Evolutionary conservation across 371 early-diverging fungal genomes (phyloP).

Genomic region (Apophysomyces trapeziformis): DNA sequence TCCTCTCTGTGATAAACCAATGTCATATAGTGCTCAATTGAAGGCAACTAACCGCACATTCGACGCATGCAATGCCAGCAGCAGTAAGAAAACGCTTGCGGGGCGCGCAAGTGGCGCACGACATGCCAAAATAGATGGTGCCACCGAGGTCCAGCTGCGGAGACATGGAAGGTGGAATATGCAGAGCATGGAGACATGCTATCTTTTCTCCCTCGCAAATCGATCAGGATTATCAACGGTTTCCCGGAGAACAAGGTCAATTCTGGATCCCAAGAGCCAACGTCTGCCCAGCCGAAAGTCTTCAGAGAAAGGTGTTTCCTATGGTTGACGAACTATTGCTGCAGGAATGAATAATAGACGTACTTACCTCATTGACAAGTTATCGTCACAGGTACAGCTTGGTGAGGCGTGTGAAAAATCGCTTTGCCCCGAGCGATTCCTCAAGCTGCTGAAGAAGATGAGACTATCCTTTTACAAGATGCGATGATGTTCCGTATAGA

Average conservation of each 20-base stretch:
- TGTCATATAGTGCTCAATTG: not conserved
- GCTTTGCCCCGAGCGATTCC: not conserved
- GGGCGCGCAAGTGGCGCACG: constrained; percentile 7
- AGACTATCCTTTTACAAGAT: not conserved
- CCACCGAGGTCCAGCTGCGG: not conserved
- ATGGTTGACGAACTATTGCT: not conserved
- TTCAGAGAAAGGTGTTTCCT: not conserved
- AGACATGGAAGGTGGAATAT: not conserved
- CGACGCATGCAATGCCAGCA: not conserved
- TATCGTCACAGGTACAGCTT: too few species aligned
- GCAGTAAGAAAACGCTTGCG: not conserved
- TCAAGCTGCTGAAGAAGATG: too few species aligned
- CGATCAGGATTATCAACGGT: not conserved
- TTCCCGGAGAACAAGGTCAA: not conserved
- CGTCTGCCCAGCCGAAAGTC: not conserved
- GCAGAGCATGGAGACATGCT: constrained; percentile 1
- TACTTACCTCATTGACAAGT: too few species aligned
- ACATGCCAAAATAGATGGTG: not conserved
- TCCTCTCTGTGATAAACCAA: not conserved
- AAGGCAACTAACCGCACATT: not conserved
- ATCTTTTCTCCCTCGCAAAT: not conserved
- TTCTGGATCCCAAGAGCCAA: not conserved
- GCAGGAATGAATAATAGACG: not conserved
- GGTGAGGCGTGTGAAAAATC: not conserved
- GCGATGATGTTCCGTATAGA: constrained; percentile 7